Percentiles rank a stretch among this genome's conserved stretches.
Conservation (phyloP, 257 asterid genomes). For the Knoxia roxburghii region DNA sequence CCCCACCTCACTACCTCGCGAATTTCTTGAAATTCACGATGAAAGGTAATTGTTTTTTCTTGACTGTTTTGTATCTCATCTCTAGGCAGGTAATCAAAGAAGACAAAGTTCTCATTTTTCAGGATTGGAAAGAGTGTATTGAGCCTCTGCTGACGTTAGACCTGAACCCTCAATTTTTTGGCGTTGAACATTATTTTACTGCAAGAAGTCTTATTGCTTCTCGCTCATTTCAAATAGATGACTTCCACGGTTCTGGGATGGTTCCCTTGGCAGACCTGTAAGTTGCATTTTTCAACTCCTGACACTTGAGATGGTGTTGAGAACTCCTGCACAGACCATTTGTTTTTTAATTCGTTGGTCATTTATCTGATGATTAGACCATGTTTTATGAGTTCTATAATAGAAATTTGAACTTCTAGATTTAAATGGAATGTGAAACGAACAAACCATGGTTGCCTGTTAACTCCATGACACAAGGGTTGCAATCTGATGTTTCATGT, state of each 20-base stretch:
- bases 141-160: conserved; percentile 48
- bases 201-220: conserved; percentile 86
- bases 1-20: background rate
- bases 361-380: background rate
- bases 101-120: conserved; percentile 60
- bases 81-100: conserved; percentile 71
- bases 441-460: background rate
- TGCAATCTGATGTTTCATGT: too few relatives aligned
- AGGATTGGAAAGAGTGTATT: conserved; percentile 87
- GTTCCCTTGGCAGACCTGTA: conserved; percentile 97
- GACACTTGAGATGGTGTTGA: background rate
- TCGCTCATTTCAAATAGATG: conserved; percentile 74
- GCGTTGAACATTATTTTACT: conserved; percentile 59
- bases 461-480: too few relatives aligned
- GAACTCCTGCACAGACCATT: background rate
- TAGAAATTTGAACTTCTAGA: background rate
- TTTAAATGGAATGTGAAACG: background rate
- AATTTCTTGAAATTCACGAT: background rate
- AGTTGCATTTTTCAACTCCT: conserved; percentile 24
- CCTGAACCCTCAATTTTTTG: conserved; percentile 52
- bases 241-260: conserved; percentile 83
- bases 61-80: conserved; percentile 14
- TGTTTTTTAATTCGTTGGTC: background rate
- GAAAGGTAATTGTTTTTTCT: background rate
- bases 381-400: background rate